Evolutionary conservation across 345 rosid species (phyloP).

Genomic region (Isatis tinctoria): DNA sequence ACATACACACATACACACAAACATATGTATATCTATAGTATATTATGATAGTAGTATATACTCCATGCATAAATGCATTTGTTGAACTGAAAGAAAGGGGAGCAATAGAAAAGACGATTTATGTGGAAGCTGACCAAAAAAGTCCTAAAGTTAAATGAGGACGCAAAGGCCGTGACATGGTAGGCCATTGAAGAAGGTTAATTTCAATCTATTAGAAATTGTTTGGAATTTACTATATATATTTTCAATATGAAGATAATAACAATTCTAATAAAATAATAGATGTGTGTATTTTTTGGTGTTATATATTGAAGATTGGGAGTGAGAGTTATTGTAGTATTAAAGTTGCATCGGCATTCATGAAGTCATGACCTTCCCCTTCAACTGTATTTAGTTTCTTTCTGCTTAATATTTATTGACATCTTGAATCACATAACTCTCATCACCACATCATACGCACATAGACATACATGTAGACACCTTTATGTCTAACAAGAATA

Average conservation of each 20-base stretch:
- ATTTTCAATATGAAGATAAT: neutral
- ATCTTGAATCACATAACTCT: conserved; percentile 1
- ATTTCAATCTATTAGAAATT: conserved; percentile 9
- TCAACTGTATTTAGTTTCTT: conserved; percentile 37
- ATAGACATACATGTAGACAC: conserved; percentile 11
- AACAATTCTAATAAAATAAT: neutral
- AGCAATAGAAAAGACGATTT: conserved; percentile 11
- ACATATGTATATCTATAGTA: too few species aligned
- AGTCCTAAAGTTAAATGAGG: conserved; percentile 16
- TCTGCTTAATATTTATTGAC: conserved; percentile 22
- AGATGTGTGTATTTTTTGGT: neutral
- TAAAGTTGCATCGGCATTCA: conserved; percentile 35
- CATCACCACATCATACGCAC: conserved; percentile 2
- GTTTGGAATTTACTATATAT: neutral
- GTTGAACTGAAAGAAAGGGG: neutral
- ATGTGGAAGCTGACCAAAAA: conserved; percentile 24
- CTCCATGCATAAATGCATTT: conserved; percentile 8
- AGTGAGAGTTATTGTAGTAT: conserved; percentile 31
- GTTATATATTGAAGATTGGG: conserved; percentile 26
- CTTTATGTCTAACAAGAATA: conserved; percentile 2
- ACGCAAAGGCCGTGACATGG: conserved; percentile 9
- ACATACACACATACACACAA: neutral
- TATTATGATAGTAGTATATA: neutral
- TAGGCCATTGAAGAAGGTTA: conserved; percentile 17
- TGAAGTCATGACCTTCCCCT: conserved; percentile 37